phyloP scores from a whole-genome alignment of 2,329 filamentous ascomycete genomes.

The Phaeosphaeria sp. region DNA sequence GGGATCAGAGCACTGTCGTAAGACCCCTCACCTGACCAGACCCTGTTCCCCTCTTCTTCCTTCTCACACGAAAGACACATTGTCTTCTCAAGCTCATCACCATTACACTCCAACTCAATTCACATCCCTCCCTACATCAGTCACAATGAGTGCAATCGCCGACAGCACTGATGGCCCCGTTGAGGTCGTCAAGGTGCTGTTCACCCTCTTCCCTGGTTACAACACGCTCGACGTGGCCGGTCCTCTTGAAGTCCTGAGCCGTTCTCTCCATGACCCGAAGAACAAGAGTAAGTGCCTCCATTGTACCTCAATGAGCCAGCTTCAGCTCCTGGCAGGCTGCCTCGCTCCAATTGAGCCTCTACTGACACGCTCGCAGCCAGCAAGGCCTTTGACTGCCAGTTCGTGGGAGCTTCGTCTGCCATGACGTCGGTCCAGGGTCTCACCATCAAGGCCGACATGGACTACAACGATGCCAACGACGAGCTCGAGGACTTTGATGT shows the following conservation, averaged over 20 bases:
- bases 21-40: constrained; percentile 27
- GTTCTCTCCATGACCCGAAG: constrained; percentile 61
- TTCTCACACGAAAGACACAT: constrained; percentile 25
- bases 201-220: constrained; percentile 63
- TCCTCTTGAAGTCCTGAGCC: constrained; percentile 64
- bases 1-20: no score
- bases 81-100: constrained; percentile 21
- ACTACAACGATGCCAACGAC: constrained; percentile 79
- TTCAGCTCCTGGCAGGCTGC: neutral
- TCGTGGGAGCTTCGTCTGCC: constrained; percentile 55
- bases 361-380: constrained; percentile 49
- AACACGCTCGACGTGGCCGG: constrained; percentile 65
- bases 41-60: constrained; percentile 10
- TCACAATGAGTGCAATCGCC: constrained; percentile 51
- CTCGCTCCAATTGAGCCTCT: constrained; percentile 9
- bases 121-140: constrained; percentile 25
- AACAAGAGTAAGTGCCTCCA: constrained; percentile 54
- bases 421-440: constrained; percentile 68
- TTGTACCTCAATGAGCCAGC: constrained; percentile 7
- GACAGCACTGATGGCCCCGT: constrained; percentile 51
- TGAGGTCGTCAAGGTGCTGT: constrained; percentile 69
- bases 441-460: constrained; percentile 75
- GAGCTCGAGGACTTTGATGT: constrained; percentile 78
- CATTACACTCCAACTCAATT: constrained; percentile 16
- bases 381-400: constrained; percentile 63